Base-by-base conservation (phyloP, 805 yeast species). In the Millerozyma miso region DNA sequence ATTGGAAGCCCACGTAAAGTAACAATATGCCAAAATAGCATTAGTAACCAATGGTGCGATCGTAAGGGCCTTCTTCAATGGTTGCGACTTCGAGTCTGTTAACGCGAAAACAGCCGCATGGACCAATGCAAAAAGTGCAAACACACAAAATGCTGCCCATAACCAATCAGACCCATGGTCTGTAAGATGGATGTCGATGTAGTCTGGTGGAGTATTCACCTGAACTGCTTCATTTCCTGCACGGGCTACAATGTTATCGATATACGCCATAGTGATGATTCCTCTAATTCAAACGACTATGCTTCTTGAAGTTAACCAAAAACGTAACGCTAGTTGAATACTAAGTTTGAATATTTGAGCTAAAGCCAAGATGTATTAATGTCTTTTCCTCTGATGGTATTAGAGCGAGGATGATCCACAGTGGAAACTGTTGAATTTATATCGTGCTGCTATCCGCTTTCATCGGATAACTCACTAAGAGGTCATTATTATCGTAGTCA, bases 121-220 rank as follows among this genome's bases (percentile, higher is more conserved):
- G 20, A 48, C 52, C 33, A 65, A 38, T 13, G 77, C 54, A n/a
- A 69, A 54, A 0, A 69, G 38, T 15, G 67, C 66, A 51, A 79
- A 73, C 32, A 78, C 40, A 3, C 76, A 58, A 53, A 81, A 80
- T 12, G 66, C 81, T 1, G 86, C 74, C 85, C 85, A 81, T 49
- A 76, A 67, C 85, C 85, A 81, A 57, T 77, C 77, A 6, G 85
- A 79, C 56, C 88, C 86, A 52, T 75, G 78, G 12, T 55, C 47
- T 10, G 84, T 80, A 29, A 81, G 46, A 42, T 73, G 74, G 54
- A 79, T 71, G 48, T 78, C 83, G 39, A 71, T 60, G 15, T 58
- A 62, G 4, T 63, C 47, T 6, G 50, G 18, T 13, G 63, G 55
- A 5, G 76, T 74, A 50, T 79, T 79, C 41, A 73, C 51, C 5